Evolutionary conservation across 2,329 filamentous ascomycete species (phyloP), one percentile per base, ranked within the genome.

Genomic region (Cercospora nicotianae): DNA sequence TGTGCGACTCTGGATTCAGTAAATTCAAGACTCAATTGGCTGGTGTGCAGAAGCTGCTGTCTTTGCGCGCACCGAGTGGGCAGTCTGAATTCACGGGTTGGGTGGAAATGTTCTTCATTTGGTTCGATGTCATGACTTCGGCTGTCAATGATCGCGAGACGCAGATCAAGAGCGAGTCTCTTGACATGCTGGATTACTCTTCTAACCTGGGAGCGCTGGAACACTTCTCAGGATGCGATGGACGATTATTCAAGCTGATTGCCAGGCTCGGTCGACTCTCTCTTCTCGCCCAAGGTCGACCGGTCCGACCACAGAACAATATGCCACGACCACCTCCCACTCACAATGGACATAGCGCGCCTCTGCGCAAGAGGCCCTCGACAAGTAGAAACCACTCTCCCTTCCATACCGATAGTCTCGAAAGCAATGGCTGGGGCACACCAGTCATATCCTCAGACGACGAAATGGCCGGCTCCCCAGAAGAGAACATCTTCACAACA

Each of bases 21-120:
- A 94, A 94, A 75, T 97, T 97, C 80, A 92, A 93, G 73, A 95
- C 92, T 0, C 94, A 97, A 77, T 93, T 97, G 75, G 93, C 93
- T 0, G 94, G 94, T 0, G 93, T 97, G 45, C 94, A 93, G 80
- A 96, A 96, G 82, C 88, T 98, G 33, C 86, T 97, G 10, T 87
- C 89, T 3, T 87, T 97, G 81, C 87, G 93, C 67, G 87, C 90
- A 71, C 83, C 87, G 77, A 80, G 85, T 77, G 75, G 88, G 75
- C 79, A 87, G 57, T 83, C 83, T 12, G 82, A 88, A 61, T 91
- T 93, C 69, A 91, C 92, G 67, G 88, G 89, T 12, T 97, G 94
- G 94, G 94, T 97, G 83, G 92, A 96, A 75, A 89, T 92, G 51
- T 89, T 97, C 73, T 97, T 97, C 76, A 95, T 92, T 36, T 96